Conservation (phyloP, 2,329 filamentous ascomycete genomes). For the Phialocephala subalpina region DNA sequence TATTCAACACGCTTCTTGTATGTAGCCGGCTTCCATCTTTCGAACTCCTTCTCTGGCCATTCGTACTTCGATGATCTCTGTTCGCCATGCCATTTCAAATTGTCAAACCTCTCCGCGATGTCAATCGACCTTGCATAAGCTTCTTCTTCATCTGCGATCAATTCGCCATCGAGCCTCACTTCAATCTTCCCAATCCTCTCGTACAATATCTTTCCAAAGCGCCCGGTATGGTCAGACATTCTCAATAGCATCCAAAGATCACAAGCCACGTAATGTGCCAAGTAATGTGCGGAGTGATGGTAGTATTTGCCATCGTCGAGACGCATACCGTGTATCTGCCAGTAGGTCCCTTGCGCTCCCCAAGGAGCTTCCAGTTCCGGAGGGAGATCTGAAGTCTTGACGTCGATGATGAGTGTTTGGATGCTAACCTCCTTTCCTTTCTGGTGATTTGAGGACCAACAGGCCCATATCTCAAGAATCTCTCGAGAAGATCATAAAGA, state of each 20-base stretch:
- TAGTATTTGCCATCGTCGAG: background rate
- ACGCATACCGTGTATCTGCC: background rate
- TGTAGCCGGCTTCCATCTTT: background rate
- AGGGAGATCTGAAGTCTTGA: conserved; percentile 2
- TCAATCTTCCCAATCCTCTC: conserved; percentile 15
- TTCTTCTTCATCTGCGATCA: background rate
- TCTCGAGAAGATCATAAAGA: conserved; percentile 10
- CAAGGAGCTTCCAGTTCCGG: background rate
- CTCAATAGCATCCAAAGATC: background rate
- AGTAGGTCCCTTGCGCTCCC: background rate
- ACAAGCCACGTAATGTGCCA: background rate
- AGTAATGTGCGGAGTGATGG: background rate
- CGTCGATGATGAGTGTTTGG: conserved; percentile 6
- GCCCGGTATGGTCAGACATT: background rate
- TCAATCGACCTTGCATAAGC: background rate
- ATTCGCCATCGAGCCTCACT: conserved; percentile 1
- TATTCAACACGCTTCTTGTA: background rate
- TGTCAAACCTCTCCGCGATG: background rate
- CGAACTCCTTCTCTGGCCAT: background rate
- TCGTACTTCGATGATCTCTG: background rate
- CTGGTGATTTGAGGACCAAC: background rate
- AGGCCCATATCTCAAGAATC: conserved; percentile 1
- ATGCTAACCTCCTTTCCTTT: conserved; percentile 3
- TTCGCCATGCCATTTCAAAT: background rate
- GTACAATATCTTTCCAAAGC: background rate